Percentiles rank a stretch among this genome's conserved stretches.
Evolutionary conservation across 2,329 filamentous ascomycete species (phyloP).

Genomic region (Phyllosticta citriasiana): DNA sequence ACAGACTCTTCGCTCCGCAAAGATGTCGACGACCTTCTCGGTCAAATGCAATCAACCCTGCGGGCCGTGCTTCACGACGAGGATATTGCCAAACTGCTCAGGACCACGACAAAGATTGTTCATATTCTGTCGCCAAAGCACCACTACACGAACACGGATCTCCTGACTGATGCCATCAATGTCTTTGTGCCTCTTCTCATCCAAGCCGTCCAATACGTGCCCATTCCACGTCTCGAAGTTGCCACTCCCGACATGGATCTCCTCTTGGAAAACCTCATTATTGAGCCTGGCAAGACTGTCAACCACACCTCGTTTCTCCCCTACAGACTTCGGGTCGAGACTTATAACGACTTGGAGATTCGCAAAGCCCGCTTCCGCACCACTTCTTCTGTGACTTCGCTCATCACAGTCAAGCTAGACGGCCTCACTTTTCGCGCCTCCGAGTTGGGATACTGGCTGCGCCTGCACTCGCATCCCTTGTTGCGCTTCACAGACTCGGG

Average conservation of each 20-base stretch:
- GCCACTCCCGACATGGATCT: conserved; percentile 76
- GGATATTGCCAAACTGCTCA: conserved; percentile 59
- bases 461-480: conserved; percentile 59
- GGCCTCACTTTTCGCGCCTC: conserved; percentile 77
- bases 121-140: conserved; percentile 58
- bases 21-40: conserved; percentile 63
- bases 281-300: conserved; percentile 77
- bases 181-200: conserved; percentile 73
- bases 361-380: conserved; percentile 66
- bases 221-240: conserved; percentile 83
- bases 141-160: conserved; percentile 55
- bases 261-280: conserved; percentile 77
- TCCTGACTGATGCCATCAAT: conserved; percentile 66
- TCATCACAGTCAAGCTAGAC: conserved; percentile 68
- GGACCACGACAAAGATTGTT: conserved; percentile 57
- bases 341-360: conserved; percentile 78
- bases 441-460: conserved; percentile 84
- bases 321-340: conserved; percentile 69
- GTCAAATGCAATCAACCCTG: conserved; percentile 58
- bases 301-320: conserved; percentile 85
- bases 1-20: conserved; percentile 57
- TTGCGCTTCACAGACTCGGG: conserved; percentile 71
- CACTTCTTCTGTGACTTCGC: conserved; percentile 55
- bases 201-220: conserved; percentile 71
- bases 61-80: conserved; percentile 60